phyloP scores from a whole-genome alignment of 345 rosid genomes.

The Rhodamnia rubescens region DNA sequence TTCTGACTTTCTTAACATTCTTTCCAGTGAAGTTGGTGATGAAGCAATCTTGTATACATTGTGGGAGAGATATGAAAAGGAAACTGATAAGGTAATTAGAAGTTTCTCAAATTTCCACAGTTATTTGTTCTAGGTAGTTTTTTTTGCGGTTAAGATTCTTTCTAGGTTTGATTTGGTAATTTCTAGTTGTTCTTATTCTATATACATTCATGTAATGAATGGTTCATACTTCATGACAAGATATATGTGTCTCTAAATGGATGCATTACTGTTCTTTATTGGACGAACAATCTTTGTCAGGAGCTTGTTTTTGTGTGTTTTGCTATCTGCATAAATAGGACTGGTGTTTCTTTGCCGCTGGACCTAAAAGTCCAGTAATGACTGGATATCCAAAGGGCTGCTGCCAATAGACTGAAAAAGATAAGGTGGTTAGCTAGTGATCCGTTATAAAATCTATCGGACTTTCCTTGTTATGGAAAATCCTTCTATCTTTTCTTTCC shows the following conservation, averaged over 20 bases:
- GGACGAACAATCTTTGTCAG: neutral
- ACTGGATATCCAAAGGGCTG: neutral
- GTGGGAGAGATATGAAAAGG: slow-evolving; percentile 45
- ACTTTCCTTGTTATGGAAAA: neutral
- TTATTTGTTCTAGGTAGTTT: neutral
- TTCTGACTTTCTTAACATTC: neutral
- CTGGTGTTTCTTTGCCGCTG: neutral
- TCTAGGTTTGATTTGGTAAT: neutral
- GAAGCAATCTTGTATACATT: slow-evolving; percentile 36
- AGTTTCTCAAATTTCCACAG: neutral
- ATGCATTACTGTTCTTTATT: neutral
- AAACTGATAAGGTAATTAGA: slow-evolving; percentile 39
- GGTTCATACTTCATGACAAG: neutral
- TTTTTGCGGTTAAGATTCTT: neutral
- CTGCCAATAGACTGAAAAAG: neutral
- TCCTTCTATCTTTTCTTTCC: neutral
- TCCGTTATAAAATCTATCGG: neutral
- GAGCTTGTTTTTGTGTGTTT: neutral
- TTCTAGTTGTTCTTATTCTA: neutral
- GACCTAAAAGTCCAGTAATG: neutral
- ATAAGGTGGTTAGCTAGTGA: neutral
- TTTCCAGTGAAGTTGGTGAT: slow-evolving; percentile 41
- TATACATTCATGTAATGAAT: neutral
- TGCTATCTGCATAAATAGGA: neutral
- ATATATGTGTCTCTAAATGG: neutral